A percentile compares a stretch with the other conserved stretches of the same genome.
phyloP scores from a whole-genome alignment of 805 yeast genomes.

The Cyberlindnera xylosilytica region DNA sequence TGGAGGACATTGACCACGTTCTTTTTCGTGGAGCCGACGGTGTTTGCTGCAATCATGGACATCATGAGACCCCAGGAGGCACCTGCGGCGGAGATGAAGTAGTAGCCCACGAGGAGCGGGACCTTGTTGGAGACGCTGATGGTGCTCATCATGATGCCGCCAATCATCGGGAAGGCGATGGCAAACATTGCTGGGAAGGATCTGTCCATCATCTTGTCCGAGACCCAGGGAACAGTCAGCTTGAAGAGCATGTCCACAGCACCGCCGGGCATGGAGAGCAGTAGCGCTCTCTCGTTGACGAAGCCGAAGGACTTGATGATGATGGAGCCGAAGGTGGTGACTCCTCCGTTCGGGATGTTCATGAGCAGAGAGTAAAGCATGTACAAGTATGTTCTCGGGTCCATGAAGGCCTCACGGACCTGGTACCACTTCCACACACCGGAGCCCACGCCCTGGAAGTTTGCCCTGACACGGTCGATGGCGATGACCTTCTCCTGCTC shows the following conservation, averaged over 20 bases:
- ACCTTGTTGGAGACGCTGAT: constrained; percentile 10
- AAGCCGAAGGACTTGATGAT: constrained; percentile 17
- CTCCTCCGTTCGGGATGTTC: constrained; percentile 53
- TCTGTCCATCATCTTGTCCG: no score
- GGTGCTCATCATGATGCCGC: constrained; percentile 5
- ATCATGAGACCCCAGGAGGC: constrained; percentile 32
- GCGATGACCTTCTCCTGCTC: constrained; percentile 47
- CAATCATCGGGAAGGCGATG: no score
- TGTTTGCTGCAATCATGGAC: constrained; percentile 42
- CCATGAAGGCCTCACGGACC: constrained; percentile 47
- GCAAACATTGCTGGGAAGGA: no score
- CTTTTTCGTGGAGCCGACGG: constrained; percentile 75
- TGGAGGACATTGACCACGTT: constrained; percentile 53
- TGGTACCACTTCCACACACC: constrained; percentile 52
- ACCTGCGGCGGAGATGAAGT: constrained; percentile 33
- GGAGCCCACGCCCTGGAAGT: constrained; percentile 61
- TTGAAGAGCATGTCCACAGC: constrained; percentile 22
- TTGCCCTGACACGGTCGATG: no score
- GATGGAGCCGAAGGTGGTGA: constrained; percentile 19
- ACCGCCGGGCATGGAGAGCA: constrained; percentile 34
- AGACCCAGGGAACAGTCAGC: constrained; percentile 4
- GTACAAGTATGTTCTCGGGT: constrained; percentile 46
- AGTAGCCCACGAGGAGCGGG: constrained; percentile 23
- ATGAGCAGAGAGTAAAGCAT: constrained; percentile 39
- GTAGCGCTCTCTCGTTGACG: constrained; percentile 10